phyloP scores from a whole-genome alignment of 441 rosid genomes.

The Gossypium schwendimanii region DNA sequence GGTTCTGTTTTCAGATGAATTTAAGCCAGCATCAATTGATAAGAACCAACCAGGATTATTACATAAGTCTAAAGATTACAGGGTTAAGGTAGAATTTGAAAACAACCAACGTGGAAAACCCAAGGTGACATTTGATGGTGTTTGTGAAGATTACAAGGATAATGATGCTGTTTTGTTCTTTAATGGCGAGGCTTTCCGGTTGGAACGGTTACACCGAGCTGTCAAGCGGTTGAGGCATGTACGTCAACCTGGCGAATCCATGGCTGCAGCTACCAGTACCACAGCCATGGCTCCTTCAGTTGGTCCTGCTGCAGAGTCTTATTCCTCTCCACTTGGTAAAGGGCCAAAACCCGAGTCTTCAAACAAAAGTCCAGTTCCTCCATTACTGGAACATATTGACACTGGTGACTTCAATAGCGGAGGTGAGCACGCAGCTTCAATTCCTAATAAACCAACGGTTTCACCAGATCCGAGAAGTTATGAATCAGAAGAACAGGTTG shows the following conservation, averaged over 20 bases:
- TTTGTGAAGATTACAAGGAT: slow-evolving; percentile 42
- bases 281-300: slow-evolving; percentile 15
- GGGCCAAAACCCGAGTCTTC: slow-evolving; percentile 24
- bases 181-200: slow-evolving; percentile 40
- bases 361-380: slow-evolving; percentile 20
- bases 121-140: slow-evolving; percentile 44
- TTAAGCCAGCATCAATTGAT: slow-evolving; percentile 54
- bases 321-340: slow-evolving; percentile 22
- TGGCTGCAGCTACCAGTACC: slow-evolving; percentile 8
- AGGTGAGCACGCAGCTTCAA: slow-evolving; percentile 11
- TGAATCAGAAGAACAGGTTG: slow-evolving; percentile 44
- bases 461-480: slow-evolving; percentile 21
- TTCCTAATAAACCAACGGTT: slow-evolving; percentile 14
- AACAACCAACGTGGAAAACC: slow-evolving; percentile 48
- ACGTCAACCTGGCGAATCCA: slow-evolving; percentile 32
- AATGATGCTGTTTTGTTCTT: slow-evolving; percentile 46
- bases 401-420: not conserved
- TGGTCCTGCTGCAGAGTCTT: slow-evolving; percentile 23
- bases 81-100: slow-evolving; percentile 42
- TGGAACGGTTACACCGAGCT: slow-evolving; percentile 43
- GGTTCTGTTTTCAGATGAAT: slow-evolving; percentile 34
- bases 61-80: slow-evolving; percentile 39
- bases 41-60: slow-evolving; percentile 38
- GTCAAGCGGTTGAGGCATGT: slow-evolving; percentile 45
- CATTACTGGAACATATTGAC: slow-evolving; percentile 3